Conservation (phyloP, 2,329 filamentous ascomycete species). For the Trichoderma atrobrunneum region DNA sequence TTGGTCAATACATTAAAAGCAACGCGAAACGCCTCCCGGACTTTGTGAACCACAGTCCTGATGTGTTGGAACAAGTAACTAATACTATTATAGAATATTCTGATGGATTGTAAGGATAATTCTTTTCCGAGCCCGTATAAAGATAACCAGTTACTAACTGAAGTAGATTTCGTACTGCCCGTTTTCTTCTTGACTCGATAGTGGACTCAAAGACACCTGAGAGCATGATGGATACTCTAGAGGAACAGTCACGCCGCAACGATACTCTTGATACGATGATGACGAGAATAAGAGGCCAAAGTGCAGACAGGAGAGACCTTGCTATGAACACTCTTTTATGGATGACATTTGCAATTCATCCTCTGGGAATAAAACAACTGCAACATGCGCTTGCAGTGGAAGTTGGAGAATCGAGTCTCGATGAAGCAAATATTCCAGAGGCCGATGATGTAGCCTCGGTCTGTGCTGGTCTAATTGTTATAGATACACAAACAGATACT, state of each 20-base stretch:
- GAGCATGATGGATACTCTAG: neutral
- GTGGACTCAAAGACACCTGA: neutral
- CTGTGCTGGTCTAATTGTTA: neutral
- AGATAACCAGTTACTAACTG: neutral
- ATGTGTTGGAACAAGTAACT: neutral
- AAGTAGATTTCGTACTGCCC: neutral
- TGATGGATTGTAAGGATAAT: neutral
- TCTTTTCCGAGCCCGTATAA: neutral
- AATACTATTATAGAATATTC: neutral
- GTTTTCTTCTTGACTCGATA: neutral
- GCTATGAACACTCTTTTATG: neutral
- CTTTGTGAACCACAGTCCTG: neutral
- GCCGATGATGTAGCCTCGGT: neutral
- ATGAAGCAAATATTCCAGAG: neutral
- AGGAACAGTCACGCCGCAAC: neutral
- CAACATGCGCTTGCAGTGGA: neutral
- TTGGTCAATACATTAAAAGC: neutral
- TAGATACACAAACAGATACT: neutral
- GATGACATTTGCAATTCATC: neutral
- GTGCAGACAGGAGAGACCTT: neutral
- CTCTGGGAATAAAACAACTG: neutral
- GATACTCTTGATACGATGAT: neutral
- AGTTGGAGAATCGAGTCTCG: neutral
- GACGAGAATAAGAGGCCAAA: neutral
- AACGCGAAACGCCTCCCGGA: neutral